A percentile compares a stretch with the other conserved stretches of the same genome.
Conservation (phyloP, 2,329 filamentous ascomycete genomes). For the Bipolaris gigantea region DNA sequence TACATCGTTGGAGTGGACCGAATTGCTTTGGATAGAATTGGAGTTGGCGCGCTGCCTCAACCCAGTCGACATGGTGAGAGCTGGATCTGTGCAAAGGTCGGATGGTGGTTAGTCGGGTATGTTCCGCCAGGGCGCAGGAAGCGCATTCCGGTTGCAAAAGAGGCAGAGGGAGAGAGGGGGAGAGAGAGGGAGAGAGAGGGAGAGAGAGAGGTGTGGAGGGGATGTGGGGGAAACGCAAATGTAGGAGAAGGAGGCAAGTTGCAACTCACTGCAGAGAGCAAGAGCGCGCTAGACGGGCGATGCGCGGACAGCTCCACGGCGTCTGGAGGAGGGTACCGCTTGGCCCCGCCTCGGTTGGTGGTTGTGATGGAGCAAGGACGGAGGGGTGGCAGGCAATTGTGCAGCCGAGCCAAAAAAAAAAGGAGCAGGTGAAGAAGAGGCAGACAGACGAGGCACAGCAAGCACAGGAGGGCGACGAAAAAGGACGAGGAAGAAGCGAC, state of each 20-base stretch:
- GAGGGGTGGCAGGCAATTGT: constrained; percentile 31
- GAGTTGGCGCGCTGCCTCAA: constrained; percentile 49
- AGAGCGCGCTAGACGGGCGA: constrained; percentile 42
- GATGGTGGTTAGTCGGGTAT: constrained; percentile 34
- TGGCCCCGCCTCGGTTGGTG: constrained; percentile 41
- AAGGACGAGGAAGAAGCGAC: constrained; percentile 29
- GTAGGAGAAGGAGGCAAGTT: constrained; percentile 31
- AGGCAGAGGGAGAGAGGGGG: constrained; percentile 25
- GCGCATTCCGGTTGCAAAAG: constrained; percentile 35
- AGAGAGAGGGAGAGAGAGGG: no score
- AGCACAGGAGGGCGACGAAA: constrained; percentile 9
- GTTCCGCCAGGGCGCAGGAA: constrained; percentile 25
- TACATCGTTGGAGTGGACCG: constrained; percentile 38
- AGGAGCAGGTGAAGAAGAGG: constrained; percentile 42
- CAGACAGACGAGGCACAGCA: constrained; percentile 31
- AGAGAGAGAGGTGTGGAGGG: constrained; percentile 19
- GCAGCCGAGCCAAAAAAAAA: constrained; percentile 48
- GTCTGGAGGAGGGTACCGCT: constrained; percentile 43
- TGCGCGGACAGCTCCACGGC: constrained; percentile 42
- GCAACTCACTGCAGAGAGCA: constrained; percentile 43
- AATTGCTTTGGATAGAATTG: constrained; percentile 35
- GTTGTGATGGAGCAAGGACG: constrained; percentile 34
- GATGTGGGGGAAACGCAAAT: constrained; percentile 6
- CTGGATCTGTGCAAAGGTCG: constrained; percentile 27
- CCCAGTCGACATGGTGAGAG: constrained; percentile 49